phyloP scores from a whole-genome alignment of 768 basidiomycete species.

The Termitomyces sp. region DNA sequence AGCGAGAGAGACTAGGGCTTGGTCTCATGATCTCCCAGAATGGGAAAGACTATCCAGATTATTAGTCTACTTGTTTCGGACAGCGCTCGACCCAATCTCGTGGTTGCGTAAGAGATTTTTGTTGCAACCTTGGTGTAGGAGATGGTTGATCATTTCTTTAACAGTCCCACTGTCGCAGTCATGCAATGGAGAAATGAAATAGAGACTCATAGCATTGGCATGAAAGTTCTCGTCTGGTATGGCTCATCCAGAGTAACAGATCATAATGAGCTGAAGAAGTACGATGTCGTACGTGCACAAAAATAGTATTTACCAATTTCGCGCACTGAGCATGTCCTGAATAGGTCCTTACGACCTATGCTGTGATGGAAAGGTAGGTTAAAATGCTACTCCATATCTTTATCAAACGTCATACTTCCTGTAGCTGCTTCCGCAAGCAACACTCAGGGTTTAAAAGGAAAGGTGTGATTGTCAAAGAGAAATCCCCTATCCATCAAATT shows the following conservation, averaged over 20 bases:
- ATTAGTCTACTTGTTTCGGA: conserved; percentile 86
- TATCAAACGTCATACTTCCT: background rate
- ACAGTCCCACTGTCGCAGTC: conserved; percentile 46
- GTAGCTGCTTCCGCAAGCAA: conserved; percentile 86
- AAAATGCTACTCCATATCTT: background rate
- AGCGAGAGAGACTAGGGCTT: background rate
- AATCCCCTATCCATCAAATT: conserved; percentile 78
- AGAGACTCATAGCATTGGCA: conserved; percentile 71
- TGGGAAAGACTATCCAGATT: conserved; percentile 97
- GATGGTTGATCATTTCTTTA: conserved; percentile 18
- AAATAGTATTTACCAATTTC: background rate
- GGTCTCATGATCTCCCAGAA: conserved; percentile 34
- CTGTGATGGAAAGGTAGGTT: conserved; percentile 67
- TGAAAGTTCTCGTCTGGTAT: conserved; percentile 92
- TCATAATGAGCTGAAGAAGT: conserved; percentile 66
- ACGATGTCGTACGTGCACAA: conserved; percentile 66
- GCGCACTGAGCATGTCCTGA: background rate
- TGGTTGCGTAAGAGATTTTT: conserved; percentile 70
- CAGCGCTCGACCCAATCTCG: conserved; percentile 74
- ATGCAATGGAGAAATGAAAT: conserved; percentile 96
- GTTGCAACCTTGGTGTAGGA: conserved; percentile 16
- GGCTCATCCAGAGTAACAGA: conserved; percentile 70
- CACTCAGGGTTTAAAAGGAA: conserved; percentile 88
- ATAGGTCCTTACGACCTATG: conserved; percentile 80
- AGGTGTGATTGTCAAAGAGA: conserved; percentile 79